These are phyloP conservation scores for Ettlia oleoabundans DNA, from an alignment of 139 green algal species.

Conservation along the genomic window DNA sequence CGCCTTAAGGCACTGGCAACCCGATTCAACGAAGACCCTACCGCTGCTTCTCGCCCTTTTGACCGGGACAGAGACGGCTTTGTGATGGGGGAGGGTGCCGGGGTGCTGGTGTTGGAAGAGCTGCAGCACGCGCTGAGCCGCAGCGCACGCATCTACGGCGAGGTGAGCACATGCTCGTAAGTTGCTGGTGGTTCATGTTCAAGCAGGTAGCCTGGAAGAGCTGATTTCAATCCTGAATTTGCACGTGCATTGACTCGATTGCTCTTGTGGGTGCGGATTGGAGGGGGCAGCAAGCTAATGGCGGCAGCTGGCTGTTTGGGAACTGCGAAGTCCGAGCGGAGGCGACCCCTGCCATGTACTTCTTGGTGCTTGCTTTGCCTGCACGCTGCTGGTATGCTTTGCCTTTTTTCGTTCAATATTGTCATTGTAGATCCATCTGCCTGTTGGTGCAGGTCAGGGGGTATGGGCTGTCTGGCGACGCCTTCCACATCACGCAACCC, in stretches of 20 bases:
- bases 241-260: too few species aligned
- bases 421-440: neutral
- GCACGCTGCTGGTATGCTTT: too few species aligned
- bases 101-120: constrained; percentile 79
- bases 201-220: too few species aligned
- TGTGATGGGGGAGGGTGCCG: constrained; percentile 84
- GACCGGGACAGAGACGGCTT: constrained; percentile 75
- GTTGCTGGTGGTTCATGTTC: neutral
- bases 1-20: constrained; percentile 80
- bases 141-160: constrained; percentile 69
- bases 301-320: too few species aligned
- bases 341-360: too few species aligned
- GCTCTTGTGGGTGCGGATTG: too few species aligned
- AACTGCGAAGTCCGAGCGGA: too few species aligned
- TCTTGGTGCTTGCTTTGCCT: too few species aligned
- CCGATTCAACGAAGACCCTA: constrained; percentile 51
- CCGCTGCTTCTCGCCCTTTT: constrained; percentile 69
- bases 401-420: neutral
- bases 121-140: constrained; percentile 59
- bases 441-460: constrained; percentile 65
- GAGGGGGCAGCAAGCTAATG: too few species aligned
- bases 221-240: too few species aligned
- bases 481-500: constrained; percentile 93
- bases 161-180: too few species aligned
- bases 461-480: constrained; percentile 90